A percentile compares a stretch with the other conserved stretches of the same genome.
phyloP scores from a whole-genome alignment of 2,329 filamentous ascomycete genomes.

The Drechslera avenae region DNA sequence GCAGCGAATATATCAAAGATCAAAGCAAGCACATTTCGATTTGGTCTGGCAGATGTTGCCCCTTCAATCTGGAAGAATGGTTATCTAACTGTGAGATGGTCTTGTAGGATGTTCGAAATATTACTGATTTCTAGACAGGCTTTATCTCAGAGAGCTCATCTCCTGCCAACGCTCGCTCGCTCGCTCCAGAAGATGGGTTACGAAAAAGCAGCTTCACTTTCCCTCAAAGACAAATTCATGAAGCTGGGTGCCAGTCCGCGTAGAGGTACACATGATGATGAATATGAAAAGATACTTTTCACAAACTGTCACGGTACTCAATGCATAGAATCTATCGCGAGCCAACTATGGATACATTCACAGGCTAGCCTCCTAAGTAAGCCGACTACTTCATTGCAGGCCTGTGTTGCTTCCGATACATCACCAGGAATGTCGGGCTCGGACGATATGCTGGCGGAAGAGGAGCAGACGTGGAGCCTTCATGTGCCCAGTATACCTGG shows the following conservation, averaged over 20 bases:
- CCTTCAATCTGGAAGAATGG: slow-evolving; percentile 50
- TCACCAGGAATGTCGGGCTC: neutral
- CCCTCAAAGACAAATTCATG: slow-evolving; percentile 23
- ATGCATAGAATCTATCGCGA: neutral
- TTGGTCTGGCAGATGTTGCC: slow-evolving; percentile 45
- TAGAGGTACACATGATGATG: neutral
- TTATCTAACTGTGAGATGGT: slow-evolving; percentile 37
- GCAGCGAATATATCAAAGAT: slow-evolving; percentile 33
- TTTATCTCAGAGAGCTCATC: slow-evolving; percentile 40
- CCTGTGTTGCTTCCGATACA: slow-evolving; percentile 4
- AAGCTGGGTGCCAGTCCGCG: neutral
- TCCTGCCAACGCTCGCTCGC: slow-evolving; percentile 48
- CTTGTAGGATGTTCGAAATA: neutral
- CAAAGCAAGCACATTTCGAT: slow-evolving; percentile 39
- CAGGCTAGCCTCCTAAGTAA: slow-evolving; percentile 4
- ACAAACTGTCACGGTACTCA: neutral
- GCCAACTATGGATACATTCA: slow-evolving; percentile 13
- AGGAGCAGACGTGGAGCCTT: neutral
- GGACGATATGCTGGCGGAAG: slow-evolving; percentile 18
- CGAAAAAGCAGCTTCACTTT: slow-evolving; percentile 15
- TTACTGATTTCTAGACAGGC: slow-evolving; percentile 27
- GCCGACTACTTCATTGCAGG: neutral
- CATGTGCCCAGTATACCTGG: neutral
- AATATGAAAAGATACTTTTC: neutral
- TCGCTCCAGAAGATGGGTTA: slow-evolving; percentile 32